Percentiles rank a stretch among this genome's conserved stretches.
These are phyloP conservation scores for Sergeia podlipaevii DNA, from an alignment of 208 protist genomes.

Conservation along the genomic window DNA sequence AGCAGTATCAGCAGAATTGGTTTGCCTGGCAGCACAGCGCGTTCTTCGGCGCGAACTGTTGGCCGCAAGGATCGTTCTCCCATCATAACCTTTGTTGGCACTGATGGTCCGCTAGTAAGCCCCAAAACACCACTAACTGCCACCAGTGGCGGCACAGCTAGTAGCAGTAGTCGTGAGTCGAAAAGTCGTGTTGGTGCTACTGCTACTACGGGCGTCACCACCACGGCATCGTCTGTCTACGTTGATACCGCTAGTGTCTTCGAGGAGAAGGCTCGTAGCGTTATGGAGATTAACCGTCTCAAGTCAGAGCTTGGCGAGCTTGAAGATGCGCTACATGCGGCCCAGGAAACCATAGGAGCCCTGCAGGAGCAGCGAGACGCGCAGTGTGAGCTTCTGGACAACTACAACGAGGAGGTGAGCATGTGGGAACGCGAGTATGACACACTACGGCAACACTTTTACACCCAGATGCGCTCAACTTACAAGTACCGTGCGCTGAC, in stretches of 20 bases:
- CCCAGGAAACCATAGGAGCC: conserved; percentile 30
- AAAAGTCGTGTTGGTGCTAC: not conserved
- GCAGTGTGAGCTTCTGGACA: conserved; percentile 19
- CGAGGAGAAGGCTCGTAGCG: conserved; percentile 32
- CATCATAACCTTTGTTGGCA: too few relatives aligned
- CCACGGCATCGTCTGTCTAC: too few relatives aligned
- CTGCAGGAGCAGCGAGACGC: conserved; percentile 45
- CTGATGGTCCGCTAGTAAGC: too few relatives aligned
- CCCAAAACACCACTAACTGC: too few relatives aligned
- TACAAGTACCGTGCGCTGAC: conserved; percentile 22
- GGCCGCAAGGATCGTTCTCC: too few relatives aligned
- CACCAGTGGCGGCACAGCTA: too few relatives aligned
- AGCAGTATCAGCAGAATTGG: conserved; percentile 2
- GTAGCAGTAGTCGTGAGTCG: not conserved
- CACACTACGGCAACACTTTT: conserved; percentile 24
- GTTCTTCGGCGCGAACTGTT: too few relatives aligned
- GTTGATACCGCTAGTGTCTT: conserved; percentile 26
- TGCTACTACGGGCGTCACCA: too few relatives aligned
- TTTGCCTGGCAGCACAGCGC: too few relatives aligned
- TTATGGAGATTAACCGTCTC: conserved; percentile 30
- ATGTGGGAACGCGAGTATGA: conserved; percentile 65
- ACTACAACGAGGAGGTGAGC: conserved; percentile 47
- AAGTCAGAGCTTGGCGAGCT: conserved; percentile 29
- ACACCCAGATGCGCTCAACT: conserved; percentile 17
- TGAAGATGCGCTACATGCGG: conserved; percentile 32